Evolutionary conservation across 192 early-diverging fungal species (phyloP).

Genomic region (Chytriomyces confervae): DNA sequence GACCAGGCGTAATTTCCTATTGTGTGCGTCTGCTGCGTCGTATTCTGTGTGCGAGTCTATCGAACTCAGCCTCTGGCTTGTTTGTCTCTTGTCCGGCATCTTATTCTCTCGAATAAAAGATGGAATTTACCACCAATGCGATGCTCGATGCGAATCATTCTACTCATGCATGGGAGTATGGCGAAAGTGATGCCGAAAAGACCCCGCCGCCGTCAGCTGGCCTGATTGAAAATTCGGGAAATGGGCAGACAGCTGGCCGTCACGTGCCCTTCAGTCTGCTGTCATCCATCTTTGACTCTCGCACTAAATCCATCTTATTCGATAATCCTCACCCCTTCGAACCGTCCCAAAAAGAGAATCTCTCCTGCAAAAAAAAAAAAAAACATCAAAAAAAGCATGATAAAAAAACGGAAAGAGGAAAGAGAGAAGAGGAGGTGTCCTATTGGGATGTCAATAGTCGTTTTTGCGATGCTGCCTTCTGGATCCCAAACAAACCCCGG

Average conservation of each 20-base stretch:
- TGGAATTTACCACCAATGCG: too few relatives aligned
- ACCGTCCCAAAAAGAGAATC: neutral
- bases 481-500: neutral
- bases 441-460: neutral
- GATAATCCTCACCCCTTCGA: neutral
- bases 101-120: too few relatives aligned
- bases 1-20: slow-evolving; percentile 13
- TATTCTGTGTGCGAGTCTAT: neutral
- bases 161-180: too few relatives aligned
- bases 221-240: too few relatives aligned
- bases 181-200: too few relatives aligned
- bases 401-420: neutral
- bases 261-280: slow-evolving; percentile 57
- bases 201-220: too few relatives aligned
- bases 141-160: too few relatives aligned
- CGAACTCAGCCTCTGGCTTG: neutral
- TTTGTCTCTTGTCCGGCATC: too few relatives aligned
- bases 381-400: slow-evolving; percentile 19
- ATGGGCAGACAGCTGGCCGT: too few relatives aligned
- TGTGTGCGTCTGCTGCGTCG: neutral
- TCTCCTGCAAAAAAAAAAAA: slow-evolving; percentile 13
- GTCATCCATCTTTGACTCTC: slow-evolving; percentile 12
- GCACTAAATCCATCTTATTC: neutral
- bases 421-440: slow-evolving; percentile 2
- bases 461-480: neutral